Evolutionary conservation across 805 yeast species (phyloP).

Genomic region (Ascoidea rubescens): DNA sequence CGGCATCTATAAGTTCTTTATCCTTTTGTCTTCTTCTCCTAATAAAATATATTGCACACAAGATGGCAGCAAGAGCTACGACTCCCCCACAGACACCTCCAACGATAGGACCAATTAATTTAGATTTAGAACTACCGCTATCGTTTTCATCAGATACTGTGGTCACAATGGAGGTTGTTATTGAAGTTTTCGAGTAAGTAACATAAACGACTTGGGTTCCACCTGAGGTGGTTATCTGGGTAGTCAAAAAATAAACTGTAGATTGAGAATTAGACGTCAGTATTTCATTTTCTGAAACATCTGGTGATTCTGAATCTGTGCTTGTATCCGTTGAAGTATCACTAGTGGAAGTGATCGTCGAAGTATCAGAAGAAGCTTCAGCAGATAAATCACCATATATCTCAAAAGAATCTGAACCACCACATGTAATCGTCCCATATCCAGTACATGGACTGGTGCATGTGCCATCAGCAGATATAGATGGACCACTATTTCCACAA

Average conservation of each 20-base stretch:
- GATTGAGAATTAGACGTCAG: not conserved
- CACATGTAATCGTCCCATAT: conserved; percentile 22
- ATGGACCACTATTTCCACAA: conserved; percentile 23
- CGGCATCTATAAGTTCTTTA: conserved; percentile 10
- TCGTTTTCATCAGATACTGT: not conserved
- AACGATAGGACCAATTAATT: conserved; percentile 10
- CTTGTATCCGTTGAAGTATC: not conserved
- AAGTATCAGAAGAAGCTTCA: not conserved
- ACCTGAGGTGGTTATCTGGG: conserved; percentile 8
- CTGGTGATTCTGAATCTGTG: not conserved
- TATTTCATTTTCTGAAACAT: not conserved
- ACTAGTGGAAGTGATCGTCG: not conserved
- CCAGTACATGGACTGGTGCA: conserved; percentile 18
- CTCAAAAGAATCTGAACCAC: conserved; percentile 21
- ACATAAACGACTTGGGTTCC: conserved; percentile 5
- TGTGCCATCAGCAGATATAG: no score
- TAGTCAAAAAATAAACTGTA: conserved; percentile 5
- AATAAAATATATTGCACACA: conserved; percentile 8
- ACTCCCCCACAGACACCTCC: conserved; percentile 11
- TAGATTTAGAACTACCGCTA: conserved; percentile 1
- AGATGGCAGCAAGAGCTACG: conserved; percentile 9
- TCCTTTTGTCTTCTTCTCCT: conserved; percentile 10
- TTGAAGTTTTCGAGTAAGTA: conserved; percentile 7
- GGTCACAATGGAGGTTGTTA: conserved; percentile 9
- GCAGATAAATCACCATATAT: not conserved